phyloP scores from a whole-genome alignment of 2,329 filamentous ascomycete genomes.

The Paracoccidioides lutzii region DNA sequence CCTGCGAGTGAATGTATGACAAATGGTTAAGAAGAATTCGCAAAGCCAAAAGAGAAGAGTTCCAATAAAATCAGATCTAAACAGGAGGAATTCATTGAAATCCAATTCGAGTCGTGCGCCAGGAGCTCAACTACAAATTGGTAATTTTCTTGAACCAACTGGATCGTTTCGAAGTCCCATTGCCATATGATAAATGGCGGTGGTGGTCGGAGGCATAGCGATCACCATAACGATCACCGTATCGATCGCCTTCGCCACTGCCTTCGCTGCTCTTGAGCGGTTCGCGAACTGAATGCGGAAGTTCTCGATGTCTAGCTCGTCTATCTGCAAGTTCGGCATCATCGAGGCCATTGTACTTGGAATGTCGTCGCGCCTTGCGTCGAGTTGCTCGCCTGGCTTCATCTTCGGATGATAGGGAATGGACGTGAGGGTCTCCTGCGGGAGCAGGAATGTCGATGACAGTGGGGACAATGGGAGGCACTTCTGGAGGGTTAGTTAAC shows the following conservation, averaged over 20 bases:
- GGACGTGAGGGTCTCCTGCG: constrained; percentile 17
- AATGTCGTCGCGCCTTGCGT: constrained; percentile 26
- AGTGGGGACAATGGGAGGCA: constrained; percentile 34
- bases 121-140: constrained; percentile 15
- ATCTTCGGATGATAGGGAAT: constrained; percentile 32
- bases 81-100: neutral
- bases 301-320: constrained; percentile 22
- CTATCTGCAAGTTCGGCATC: constrained; percentile 31
- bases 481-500: constrained; percentile 35
- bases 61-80: neutral
- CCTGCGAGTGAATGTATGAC: neutral
- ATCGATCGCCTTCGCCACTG: constrained; percentile 29
- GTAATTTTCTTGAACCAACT: constrained; percentile 35
- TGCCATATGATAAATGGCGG: constrained; percentile 12
- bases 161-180: constrained; percentile 23
- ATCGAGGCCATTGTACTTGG: constrained; percentile 27
- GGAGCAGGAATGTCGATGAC: constrained; percentile 31
- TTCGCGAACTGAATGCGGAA: constrained; percentile 19
- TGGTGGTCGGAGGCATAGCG: constrained; percentile 12
- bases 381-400: constrained; percentile 27
- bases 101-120: neutral
- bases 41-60: neutral
- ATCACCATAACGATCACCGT: constrained; percentile 20
- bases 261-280: constrained; percentile 29
- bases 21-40: neutral